Evolutionary conservation across 1,284 basidiomycete genomes (phyloP), one percentile per base, ranked within the genome.

Genomic region (Leccinum pachyderme): DNA sequence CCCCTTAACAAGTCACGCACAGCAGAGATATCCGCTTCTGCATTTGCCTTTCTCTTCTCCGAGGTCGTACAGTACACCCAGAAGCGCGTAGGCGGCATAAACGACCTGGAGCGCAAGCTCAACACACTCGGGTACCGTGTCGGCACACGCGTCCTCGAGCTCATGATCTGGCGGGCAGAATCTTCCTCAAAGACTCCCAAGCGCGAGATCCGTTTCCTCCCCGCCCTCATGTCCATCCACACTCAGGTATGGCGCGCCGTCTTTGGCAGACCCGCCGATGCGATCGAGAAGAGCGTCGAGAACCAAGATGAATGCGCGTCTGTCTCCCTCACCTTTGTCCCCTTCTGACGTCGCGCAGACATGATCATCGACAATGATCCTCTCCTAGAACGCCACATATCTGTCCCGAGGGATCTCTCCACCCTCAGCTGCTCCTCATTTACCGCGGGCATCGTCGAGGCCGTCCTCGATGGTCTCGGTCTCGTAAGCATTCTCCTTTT

Each of bases 331-430:
- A 4, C 5, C 11, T 5, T n/a, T 15, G 37, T 12, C 15, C 1
- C 37, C 8, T 41, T 47, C 58, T 56, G 49, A 68, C 48, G 1
- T 32, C 24, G 13, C 29, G 48, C 65, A 96, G 95, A 98, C 74
- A 98, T 99, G 97, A 93, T 99, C 61, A 91, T 96, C 57, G 92
- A 97, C 77, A 98, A 99, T 69, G 89, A 94, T 67, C 95, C 97
- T 11, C 83, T 90, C 22, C 82, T 98, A 61, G 95, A 97, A 53
- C 85, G 91, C 60, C 81, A 91, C 63, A 94, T 99, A 59, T 94
- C 93, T 18, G 89, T 98, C 25, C 97, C 96, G 6, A 87, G 87
- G 63, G 97, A 99, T 67, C 89, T 99, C 85, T 89, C 86, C 59
- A 89, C 93, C 65, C 80, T 99, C 37, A 95, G 90, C 65, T 98